Percentiles rank a stretch among this genome's conserved stretches.
phyloP scores from a whole-genome alignment of 1,284 basidiomycete species.

The Apiotrichum montevideense region DNA sequence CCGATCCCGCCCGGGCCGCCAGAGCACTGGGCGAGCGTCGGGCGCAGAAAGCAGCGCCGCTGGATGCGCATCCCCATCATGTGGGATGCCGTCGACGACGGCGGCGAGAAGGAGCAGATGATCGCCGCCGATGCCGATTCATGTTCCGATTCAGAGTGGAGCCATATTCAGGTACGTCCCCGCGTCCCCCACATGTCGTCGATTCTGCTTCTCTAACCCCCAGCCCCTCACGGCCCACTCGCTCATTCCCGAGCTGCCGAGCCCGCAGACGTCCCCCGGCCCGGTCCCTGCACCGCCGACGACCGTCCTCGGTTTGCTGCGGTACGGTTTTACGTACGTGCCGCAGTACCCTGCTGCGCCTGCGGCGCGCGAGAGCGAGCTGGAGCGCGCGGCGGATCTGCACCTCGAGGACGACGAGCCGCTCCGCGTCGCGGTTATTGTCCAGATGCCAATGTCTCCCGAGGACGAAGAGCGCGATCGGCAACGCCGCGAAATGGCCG shows the following conservation, averaged over 20 bases:
- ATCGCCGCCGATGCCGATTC: too few relatives aligned
- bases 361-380: slow-evolving; percentile 2
- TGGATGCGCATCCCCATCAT: slow-evolving; percentile 26
- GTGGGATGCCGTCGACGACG: slow-evolving; percentile 13
- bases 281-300: not conserved
- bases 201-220: not conserved
- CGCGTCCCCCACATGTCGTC: slow-evolving; percentile 33
- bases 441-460: slow-evolving; percentile 31
- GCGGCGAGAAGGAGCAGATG: not conserved
- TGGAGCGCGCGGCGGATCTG: slow-evolving; percentile 6
- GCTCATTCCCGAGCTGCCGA: not conserved
- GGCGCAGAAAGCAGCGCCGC: slow-evolving; percentile 2
- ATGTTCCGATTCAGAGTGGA: not conserved
- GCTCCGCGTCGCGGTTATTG: slow-evolving; percentile 30
- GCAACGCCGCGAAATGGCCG: slow-evolving; percentile 1
- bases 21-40: slow-evolving; percentile 3
- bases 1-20: not conserved
- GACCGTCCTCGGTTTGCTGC: not conserved
- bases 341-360: not conserved
- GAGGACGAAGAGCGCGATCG: not conserved
- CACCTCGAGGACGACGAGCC: slow-evolving; percentile 24
- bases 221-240: slow-evolving; percentile 14
- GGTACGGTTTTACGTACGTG: not conserved
- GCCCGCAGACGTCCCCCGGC: not conserved
- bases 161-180: not conserved